These are phyloP conservation scores for Pluteus cervinus DNA, from an alignment of 768 basidiomycete species.

Conservation along the genomic window DNA sequence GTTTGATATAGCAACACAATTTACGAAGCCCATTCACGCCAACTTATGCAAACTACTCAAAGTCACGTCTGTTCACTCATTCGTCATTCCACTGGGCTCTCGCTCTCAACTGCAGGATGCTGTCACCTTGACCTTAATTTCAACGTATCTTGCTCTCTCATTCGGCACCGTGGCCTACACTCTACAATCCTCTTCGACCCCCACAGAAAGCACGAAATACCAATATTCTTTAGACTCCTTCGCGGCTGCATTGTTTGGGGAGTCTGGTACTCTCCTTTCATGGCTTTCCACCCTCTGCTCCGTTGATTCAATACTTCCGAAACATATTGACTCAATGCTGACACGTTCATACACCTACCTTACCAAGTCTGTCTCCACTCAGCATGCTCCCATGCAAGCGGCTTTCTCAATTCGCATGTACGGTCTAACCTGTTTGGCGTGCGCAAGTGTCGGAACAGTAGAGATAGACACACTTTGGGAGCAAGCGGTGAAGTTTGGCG, in stretches of 20 bases:
- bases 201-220: too few relatives aligned
- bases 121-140: conserved; percentile 45
- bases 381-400: conserved; percentile 8
- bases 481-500: conserved; percentile 49
- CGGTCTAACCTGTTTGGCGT: conserved; percentile 38
- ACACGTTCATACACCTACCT: conserved; percentile 55
- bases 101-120: conserved; percentile 21
- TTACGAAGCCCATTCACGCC: conserved; percentile 41
- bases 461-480: conserved; percentile 64
- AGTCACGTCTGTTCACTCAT: too few relatives aligned
- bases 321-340: conserved; percentile 51
- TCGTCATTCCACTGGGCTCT: too few relatives aligned
- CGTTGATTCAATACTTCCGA: conserved; percentile 50
- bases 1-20: conserved; percentile 45
- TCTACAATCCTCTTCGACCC: too few relatives aligned
- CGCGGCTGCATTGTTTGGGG: too few relatives aligned
- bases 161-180: conserved; percentile 27
- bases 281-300: conserved; percentile 31
- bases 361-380: conserved; percentile 30
- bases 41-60: conserved; percentile 31
- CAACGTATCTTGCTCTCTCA: conserved; percentile 54
- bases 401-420: conserved; percentile 34
- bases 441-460: conserved; percentile 40
- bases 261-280: conserved; percentile 8
- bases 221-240: too few relatives aligned